phyloP scores from a whole-genome alignment of 192 early-diverging fungal genomes.

The Linnemannia elongata region DNA sequence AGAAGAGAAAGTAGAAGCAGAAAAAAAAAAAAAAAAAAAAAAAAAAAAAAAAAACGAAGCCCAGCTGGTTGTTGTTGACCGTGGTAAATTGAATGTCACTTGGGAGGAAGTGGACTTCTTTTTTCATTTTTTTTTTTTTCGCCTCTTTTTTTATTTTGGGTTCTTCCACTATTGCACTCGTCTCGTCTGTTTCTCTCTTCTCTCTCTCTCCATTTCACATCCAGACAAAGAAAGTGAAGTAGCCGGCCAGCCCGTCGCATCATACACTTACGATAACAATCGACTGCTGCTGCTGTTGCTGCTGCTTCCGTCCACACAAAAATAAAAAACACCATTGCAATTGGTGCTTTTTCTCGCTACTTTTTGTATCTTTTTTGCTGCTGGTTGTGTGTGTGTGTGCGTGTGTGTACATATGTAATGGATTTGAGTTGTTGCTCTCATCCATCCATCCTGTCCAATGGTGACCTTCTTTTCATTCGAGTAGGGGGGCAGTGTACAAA shows the following conservation, averaged over 20 bases:
- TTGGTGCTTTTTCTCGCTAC: background rate
- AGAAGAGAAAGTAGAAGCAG: background rate
- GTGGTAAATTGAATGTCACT: background rate
- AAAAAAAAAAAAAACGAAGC: too few species aligned
- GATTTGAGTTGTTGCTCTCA: background rate
- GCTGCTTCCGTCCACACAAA: too few species aligned
- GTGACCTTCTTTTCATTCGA: background rate
- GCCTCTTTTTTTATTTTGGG: background rate
- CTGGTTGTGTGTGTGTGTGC: background rate
- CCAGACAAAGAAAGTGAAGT: background rate
- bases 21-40: too few species aligned
- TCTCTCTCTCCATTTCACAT: background rate
- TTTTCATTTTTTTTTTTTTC: background rate
- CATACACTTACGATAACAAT: background rate
- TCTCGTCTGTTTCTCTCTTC: background rate
- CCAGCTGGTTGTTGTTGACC: background rate
- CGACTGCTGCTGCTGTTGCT: background rate
- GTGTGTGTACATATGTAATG: background rate
- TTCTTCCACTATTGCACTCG: background rate
- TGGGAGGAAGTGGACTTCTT: background rate
- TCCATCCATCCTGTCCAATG: background rate
- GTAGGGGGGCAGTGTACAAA: background rate
- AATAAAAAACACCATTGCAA: background rate
- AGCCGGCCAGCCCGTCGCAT: background rate
- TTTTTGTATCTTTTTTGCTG: background rate